Percentiles rank a stretch among this genome's conserved stretches.
phyloP scores from a whole-genome alignment of 257 asterid species.

The Perilla frutescens region DNA sequence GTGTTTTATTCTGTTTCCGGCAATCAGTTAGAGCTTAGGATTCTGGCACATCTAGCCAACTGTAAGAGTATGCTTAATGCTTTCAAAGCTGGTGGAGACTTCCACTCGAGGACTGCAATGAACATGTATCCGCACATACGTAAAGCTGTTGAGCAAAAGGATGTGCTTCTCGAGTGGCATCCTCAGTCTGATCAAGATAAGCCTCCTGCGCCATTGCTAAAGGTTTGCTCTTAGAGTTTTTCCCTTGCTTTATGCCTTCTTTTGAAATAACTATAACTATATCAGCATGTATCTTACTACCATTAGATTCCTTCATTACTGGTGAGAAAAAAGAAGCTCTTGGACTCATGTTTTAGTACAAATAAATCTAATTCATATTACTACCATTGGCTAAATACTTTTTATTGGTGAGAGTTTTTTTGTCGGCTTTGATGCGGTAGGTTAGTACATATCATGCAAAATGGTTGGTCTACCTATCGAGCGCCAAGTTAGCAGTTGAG shows the following conservation, averaged over 20 bases:
- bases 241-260: background rate
- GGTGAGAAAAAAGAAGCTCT: slow-evolving; percentile 11
- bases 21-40: slow-evolving; percentile 94
- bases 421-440: slow-evolving; percentile 6
- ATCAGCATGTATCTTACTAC: slow-evolving; percentile 1
- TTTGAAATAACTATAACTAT: background rate
- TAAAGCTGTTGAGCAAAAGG: slow-evolving; percentile 67
- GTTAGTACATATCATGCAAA: background rate
- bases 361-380: slow-evolving; percentile 4
- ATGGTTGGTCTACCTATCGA: background rate
- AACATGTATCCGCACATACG: slow-evolving; percentile 96
- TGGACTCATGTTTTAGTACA: slow-evolving; percentile 4
- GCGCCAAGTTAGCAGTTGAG: background rate
- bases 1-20: slow-evolving; percentile 28
- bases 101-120: slow-evolving; percentile 99
- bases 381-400: background rate
- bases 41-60: slow-evolving; percentile 95
- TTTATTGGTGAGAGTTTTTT: background rate
- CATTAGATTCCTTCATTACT: background rate
- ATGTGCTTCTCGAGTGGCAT: slow-evolving; percentile 97
- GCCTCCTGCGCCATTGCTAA: slow-evolving; percentile 93
- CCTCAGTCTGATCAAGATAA: slow-evolving; percentile 85
- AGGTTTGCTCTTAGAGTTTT: slow-evolving; percentile 53
- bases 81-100: slow-evolving; percentile 97
- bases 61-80: slow-evolving; percentile 96